Evolutionary conservation across 1,284 basidiomycete genomes (phyloP).

Genomic region (Cryptococcus deneoformans): DNA sequence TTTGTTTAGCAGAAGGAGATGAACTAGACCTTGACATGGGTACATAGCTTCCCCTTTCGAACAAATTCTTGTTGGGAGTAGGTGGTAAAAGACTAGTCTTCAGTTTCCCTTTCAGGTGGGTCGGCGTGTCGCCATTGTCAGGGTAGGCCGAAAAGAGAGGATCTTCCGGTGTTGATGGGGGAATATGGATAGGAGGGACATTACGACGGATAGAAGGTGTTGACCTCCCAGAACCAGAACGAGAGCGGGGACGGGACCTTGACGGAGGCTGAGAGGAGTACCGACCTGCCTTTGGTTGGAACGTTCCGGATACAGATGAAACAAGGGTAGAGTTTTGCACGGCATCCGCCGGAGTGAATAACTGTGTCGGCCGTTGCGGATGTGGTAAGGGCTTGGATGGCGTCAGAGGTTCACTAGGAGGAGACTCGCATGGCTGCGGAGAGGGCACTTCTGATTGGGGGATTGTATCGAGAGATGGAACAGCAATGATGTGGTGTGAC

Average conservation of each 20-base stretch:
- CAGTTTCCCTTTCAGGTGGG: constrained; percentile 17
- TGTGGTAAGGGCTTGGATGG: background rate
- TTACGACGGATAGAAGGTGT: no score
- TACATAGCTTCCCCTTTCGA: background rate
- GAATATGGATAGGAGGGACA: no score
- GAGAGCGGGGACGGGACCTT: no score
- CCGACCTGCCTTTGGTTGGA: constrained; percentile 10
- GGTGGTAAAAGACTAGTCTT: constrained; percentile 9
- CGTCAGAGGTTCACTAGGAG: background rate
- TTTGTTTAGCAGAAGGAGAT: background rate
- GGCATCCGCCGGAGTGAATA: constrained; percentile 11
- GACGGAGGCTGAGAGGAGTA: constrained; percentile 12
- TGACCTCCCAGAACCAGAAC: no score
- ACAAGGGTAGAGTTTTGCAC: constrained; percentile 24
- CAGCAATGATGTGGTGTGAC: constrained; percentile 10
- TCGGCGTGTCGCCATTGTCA: constrained; percentile 9
- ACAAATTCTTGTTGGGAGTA: constrained; percentile 1
- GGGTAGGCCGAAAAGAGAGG: constrained; percentile 41
- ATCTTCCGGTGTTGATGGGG: constrained; percentile 14
- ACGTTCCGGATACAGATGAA: constrained; percentile 6
- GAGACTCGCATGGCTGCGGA: constrained; percentile 15
- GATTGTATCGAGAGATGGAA: constrained; percentile 16
- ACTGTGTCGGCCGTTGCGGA: background rate
- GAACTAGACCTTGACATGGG: background rate
- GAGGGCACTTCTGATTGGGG: constrained; percentile 27